Percentiles rank a stretch among this genome's conserved stretches.
Evolutionary conservation across 805 yeast species (phyloP).

Genomic region (Wickerhamomyces mucosus): DNA sequence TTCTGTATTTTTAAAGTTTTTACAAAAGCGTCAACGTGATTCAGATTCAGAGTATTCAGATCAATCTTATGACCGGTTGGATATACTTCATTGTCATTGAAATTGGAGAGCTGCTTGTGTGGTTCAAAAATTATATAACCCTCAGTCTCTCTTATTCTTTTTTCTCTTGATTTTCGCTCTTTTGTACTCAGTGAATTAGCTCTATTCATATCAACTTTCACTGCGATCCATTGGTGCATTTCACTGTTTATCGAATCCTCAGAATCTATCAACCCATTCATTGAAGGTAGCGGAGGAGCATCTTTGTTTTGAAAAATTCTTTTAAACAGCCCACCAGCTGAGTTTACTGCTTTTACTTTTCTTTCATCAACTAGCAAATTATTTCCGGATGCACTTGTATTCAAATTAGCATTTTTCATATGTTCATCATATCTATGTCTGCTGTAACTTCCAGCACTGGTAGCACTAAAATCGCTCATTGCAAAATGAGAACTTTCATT

Average conservation of each 20-base stretch:
- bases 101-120: constrained; percentile 32
- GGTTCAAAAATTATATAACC: constrained; percentile 60
- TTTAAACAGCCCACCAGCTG: constrained; percentile 19
- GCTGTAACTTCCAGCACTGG: constrained; percentile 79
- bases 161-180: constrained; percentile 65
- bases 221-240: constrained; percentile 41
- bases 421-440: constrained; percentile 53
- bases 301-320: too few species aligned
- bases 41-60: constrained; percentile 23
- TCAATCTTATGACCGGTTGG: constrained; percentile 21
- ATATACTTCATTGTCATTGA: constrained; percentile 40
- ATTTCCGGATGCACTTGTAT: constrained; percentile 14
- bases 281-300: constrained; percentile 19
- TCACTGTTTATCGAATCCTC: constrained; percentile 30
- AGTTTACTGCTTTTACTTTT: constrained; percentile 10
- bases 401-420: constrained; percentile 10
- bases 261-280: constrained; percentile 11
- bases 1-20: constrained; percentile 24
- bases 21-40: constrained; percentile 35
- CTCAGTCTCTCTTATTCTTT: constrained; percentile 49
- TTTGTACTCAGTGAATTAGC: constrained; percentile 57
- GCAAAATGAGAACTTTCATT: constrained; percentile 26
- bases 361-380: constrained; percentile 18
- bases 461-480: constrained; percentile 68
- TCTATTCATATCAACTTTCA: constrained; percentile 56